Evolutionary conservation across 768 basidiomycete genomes (phyloP), one percentile per base, ranked within the genome.

Genomic region (Daedaleopsis sinensis): DNA sequence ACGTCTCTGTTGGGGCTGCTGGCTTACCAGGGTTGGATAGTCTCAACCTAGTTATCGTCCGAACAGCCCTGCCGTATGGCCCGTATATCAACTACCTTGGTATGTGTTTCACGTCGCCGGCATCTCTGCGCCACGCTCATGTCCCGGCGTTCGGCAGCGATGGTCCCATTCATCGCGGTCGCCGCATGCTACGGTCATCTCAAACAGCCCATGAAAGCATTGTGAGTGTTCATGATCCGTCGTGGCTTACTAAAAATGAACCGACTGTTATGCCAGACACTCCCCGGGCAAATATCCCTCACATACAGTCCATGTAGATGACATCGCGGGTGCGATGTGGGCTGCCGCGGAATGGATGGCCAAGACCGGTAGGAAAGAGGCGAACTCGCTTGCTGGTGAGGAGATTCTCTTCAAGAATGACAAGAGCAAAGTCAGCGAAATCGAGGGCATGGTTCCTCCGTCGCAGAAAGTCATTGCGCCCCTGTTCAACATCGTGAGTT

Each of bases 181-280:
- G 89, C 85, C 11, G 83, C 90, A 13, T 87, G 94, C 32, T 94
- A 94, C 72, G 90, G 90, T 6, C 86, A 90, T 70, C 78, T 91
- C 73, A 85, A 91, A 70, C 87, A 90, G 66, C 90, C 91, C 1
- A 91, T 95, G 87, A 93, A 91, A 72, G 89, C 87, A 11, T 79
- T 94, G 91, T 93, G 67, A 65, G 87, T 67, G 44, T 13, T 24
- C 6, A 8, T 24, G n/a, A 36, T 52, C 44, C 46, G 39, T 36
- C 62, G 37, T 24, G 12, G 51, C 19, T 38, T 23, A 36, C 38
- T 49, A 46, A 57, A 32, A 69, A 38, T 42, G 37, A 59, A 38
- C 55, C 37, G 39, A 42, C 18, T 18, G 11, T 1, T 46, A 13
- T 19, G 3, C 15, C 64, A 93, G 91, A 71, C 91, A 91, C 89